Conservation (phyloP, 331 rosid species). For the Quercus phellos region DNA sequence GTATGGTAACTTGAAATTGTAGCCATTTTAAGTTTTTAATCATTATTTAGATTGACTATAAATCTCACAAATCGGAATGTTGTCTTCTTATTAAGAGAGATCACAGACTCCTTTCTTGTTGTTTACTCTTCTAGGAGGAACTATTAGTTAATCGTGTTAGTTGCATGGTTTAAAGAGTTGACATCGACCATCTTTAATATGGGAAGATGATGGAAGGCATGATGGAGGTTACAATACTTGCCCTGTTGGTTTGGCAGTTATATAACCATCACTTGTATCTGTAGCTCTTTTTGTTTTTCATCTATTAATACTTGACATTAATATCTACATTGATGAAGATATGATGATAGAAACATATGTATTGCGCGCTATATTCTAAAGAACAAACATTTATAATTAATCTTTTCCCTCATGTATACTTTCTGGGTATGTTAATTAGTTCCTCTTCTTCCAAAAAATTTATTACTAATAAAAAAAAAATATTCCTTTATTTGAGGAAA, state of each 20-base stretch:
- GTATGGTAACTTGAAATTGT: not conserved
- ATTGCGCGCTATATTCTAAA: not conserved
- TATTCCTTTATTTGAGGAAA: too few species aligned
- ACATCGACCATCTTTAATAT: not conserved
- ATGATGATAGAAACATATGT: not conserved
- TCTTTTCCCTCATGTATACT: conserved; percentile 2
- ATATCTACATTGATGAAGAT: too few species aligned
- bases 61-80: not conserved
- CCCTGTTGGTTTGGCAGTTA: not conserved
- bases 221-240: not conserved
- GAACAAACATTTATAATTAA: not conserved
- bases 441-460: conserved; percentile 2
- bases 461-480: conserved; percentile 2
- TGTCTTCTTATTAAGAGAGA: not conserved
- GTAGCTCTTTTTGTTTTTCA: not conserved
- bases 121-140: not conserved
- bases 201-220: not conserved
- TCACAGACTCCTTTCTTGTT: not conserved
- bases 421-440: not conserved
- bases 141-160: not conserved
- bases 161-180: not conserved
- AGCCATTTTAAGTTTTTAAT: not conserved
- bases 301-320: not conserved
- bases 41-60: not conserved
- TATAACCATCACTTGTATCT: not conserved